Percentiles rank a stretch among this genome's conserved stretches.
Evolutionary conservation across 441 rosid genomes (phyloP).

Genomic region (Populus hybrid): DNA sequence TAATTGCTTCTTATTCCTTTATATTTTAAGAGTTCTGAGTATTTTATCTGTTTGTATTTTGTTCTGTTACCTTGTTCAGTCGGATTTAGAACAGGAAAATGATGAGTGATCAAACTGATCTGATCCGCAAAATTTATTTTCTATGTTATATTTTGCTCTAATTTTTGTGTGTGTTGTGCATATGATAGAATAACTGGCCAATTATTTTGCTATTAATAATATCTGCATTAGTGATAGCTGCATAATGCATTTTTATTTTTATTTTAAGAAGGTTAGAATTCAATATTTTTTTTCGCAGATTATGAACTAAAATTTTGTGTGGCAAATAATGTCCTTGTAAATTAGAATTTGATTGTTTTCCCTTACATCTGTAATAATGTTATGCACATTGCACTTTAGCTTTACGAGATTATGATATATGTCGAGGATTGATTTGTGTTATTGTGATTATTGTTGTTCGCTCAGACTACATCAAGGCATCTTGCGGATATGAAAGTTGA

Average conservation of each 20-base stretch:
- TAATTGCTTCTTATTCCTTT: too few relatives aligned
- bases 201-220: not conserved
- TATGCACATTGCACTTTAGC: too few relatives aligned
- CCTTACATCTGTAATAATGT: too few relatives aligned
- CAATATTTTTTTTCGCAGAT: too few relatives aligned
- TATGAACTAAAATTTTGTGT: too few relatives aligned
- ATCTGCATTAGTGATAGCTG: not conserved
- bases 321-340: too few relatives aligned
- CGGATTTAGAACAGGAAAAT: not conserved
- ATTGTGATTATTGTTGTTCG: not conserved
- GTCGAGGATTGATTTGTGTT: not conserved
- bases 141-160: not conserved
- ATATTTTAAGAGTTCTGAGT: not conserved
- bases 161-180: not conserved
- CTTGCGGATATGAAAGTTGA: conserved; percentile 76
- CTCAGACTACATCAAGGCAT: conserved; percentile 78
- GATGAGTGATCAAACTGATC: conserved; percentile 9
- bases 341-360: too few relatives aligned
- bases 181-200: not conserved
- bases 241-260: not conserved
- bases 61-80: not conserved
- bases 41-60: not conserved
- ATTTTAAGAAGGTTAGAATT: not conserved
- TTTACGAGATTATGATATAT: not conserved
- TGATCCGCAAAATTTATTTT: not conserved